These are phyloP conservation scores for Benincasa hispida DNA, from an alignment of 306 rosid species.

Conservation along the genomic window DNA sequence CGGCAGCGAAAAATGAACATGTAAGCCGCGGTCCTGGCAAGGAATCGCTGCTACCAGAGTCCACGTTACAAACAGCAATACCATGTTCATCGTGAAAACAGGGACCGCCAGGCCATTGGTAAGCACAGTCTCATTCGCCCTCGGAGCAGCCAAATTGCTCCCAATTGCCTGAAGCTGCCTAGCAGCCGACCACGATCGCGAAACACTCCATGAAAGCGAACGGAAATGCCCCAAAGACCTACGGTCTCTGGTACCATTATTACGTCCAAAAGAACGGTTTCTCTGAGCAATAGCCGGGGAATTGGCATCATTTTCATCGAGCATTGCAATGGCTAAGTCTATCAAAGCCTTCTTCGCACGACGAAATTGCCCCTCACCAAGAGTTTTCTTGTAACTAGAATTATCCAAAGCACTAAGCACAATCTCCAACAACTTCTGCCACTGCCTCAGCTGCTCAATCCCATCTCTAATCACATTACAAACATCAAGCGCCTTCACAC, in stretches of 20 bases:
- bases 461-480: constrained; percentile 89
- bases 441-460: constrained; percentile 64
- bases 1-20: constrained; percentile 52
- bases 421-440: constrained; percentile 68
- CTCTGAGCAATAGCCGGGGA: constrained; percentile 28
- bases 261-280: constrained; percentile 74
- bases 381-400: constrained; percentile 33
- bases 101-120: constrained; percentile 51
- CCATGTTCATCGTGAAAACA: constrained; percentile 60
- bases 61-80: constrained; percentile 65
- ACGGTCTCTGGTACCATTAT: constrained; percentile 7
- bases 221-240: constrained; percentile 56
- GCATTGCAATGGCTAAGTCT: constrained; percentile 62
- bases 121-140: constrained; percentile 49
- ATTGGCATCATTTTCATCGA: constrained; percentile 59
- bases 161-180: constrained; percentile 83
- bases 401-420: constrained; percentile 53
- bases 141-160: constrained; percentile 56
- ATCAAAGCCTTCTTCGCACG: constrained; percentile 75
- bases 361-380: constrained; percentile 65
- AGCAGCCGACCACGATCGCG: constrained; percentile 85
- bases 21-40: constrained; percentile 75
- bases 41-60: constrained; percentile 85
- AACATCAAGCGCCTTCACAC: constrained; percentile 73
- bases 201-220: constrained; percentile 93